Percentiles rank a stretch among this genome's conserved stretches.
These are phyloP conservation scores for Leishmania major DNA, from an alignment of 208 protist species.

Conservation along the genomic window DNA sequence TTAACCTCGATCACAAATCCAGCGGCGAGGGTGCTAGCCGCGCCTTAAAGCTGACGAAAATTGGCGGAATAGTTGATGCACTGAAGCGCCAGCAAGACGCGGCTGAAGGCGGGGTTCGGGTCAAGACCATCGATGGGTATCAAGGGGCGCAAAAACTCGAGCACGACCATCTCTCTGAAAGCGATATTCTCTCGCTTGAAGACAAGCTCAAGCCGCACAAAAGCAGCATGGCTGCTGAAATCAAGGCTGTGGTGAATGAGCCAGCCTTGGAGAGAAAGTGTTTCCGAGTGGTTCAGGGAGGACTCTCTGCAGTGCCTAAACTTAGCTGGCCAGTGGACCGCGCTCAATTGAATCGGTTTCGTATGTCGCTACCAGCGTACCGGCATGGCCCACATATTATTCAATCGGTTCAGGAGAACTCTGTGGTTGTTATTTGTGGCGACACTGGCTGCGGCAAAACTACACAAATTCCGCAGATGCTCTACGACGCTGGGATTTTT, in stretches of 20 bases:
- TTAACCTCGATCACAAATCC: slow-evolving; percentile 76
- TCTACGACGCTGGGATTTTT: slow-evolving; percentile 76
- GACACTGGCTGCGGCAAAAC: slow-evolving; percentile 99
- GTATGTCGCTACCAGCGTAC: slow-evolving; percentile 62
- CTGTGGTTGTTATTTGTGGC: slow-evolving; percentile 91
- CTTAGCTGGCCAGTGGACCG: slow-evolving; percentile 17
- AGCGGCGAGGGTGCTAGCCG: slow-evolving; percentile 46
- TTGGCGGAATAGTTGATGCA: slow-evolving; percentile 31
- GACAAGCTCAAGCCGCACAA: slow-evolving; percentile 39
- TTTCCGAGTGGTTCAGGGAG: slow-evolving; percentile 49
- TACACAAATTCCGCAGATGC: slow-evolving; percentile 93
- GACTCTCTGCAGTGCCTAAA: slow-evolving; percentile 35
- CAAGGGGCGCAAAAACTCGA: slow-evolving; percentile 77
- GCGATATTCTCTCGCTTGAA: slow-evolving; percentile 34
- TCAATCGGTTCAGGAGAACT: slow-evolving; percentile 52
- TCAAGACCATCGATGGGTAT: slow-evolving; percentile 76
- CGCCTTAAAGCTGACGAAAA: slow-evolving; percentile 67
- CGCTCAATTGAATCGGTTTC: slow-evolving; percentile 56
- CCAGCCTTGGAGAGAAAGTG: slow-evolving; percentile 17
- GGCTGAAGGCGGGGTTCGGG: slow-evolving; percentile 39
- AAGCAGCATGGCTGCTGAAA: slow-evolving; percentile 49
- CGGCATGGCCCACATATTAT: slow-evolving; percentile 58
- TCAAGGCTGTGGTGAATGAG: slow-evolving; percentile 38
- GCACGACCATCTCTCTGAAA: slow-evolving; percentile 38
- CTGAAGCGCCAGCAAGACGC: slow-evolving; percentile 40